Evolutionary conservation across 352 stramenopile genomes (phyloP).

Genomic region (Globisporangium mamillatum): DNA sequence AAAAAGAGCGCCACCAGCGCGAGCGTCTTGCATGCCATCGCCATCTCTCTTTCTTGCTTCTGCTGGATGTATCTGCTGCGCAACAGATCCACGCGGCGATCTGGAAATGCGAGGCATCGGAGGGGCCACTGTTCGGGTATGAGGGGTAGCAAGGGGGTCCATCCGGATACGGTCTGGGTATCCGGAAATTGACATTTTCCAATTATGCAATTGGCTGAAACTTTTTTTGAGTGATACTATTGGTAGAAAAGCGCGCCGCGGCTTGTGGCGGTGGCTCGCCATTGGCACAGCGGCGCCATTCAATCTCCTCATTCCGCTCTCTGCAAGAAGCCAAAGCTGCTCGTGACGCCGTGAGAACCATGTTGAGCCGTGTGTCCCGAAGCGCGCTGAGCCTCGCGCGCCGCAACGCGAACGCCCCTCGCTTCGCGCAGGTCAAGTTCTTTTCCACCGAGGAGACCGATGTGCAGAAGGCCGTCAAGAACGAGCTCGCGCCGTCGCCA

Average conservation of each 20-base stretch:
- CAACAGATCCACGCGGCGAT: constrained; percentile 23
- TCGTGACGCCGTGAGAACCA: constrained; percentile 16
- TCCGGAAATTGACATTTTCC: constrained; percentile 12
- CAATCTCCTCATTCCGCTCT: constrained; percentile 19
- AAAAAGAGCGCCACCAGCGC: constrained; percentile 28
- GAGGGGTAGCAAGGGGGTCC: neutral
- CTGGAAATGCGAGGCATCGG: neutral
- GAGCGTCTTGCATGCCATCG: constrained; percentile 25
- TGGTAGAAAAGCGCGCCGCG: constrained; percentile 10
- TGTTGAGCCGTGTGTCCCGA: constrained; percentile 74
- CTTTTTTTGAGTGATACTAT: neutral
- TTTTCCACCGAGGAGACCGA: constrained; percentile 51
- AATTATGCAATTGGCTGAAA: neutral
- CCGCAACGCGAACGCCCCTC: constrained; percentile 35
- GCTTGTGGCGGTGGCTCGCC: constrained; percentile 7
- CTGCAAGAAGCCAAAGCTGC: neutral
- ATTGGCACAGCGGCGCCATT: constrained; percentile 18
- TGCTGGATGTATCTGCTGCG: neutral
- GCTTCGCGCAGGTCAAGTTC: constrained; percentile 53
- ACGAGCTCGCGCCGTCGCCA: constrained; percentile 63
- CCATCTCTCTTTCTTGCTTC: constrained; percentile 13
- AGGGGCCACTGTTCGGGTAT: constrained; percentile 5
- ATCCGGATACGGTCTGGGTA: constrained; percentile 17
- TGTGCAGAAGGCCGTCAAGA: constrained; percentile 36
- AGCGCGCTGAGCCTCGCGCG: constrained; percentile 57